Conservation (phyloP, 2,329 filamentous ascomycete species). For the Penicillium rolfsii region DNA sequence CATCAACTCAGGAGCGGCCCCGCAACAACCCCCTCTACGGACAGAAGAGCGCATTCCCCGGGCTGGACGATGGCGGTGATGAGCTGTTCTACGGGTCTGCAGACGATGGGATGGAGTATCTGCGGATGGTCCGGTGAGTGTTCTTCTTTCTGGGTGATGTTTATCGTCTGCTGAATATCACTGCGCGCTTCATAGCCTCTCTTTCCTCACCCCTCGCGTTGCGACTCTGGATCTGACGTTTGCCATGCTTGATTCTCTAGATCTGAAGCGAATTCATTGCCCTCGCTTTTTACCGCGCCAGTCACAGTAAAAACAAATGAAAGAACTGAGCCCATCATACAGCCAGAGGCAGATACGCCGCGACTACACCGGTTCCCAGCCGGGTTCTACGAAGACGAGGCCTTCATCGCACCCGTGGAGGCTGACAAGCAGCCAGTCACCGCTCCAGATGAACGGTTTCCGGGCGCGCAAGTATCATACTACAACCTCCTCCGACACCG, state of each 20-base stretch:
- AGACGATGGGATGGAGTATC: slow-evolving; percentile 69
- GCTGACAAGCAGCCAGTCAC: slow-evolving; percentile 49
- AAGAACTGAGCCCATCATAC: neutral
- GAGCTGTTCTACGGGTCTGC: slow-evolving; percentile 70
- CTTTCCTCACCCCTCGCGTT: neutral
- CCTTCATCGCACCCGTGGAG: slow-evolving; percentile 68
- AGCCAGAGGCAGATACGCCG: neutral
- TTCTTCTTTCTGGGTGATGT: slow-evolving; percentile 12
- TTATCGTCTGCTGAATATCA: slow-evolving; percentile 28
- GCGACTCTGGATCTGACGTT: slow-evolving; percentile 14
- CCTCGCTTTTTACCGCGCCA: slow-evolving; percentile 69
- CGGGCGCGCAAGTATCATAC: slow-evolving; percentile 66
- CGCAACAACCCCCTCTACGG: slow-evolving; percentile 67
- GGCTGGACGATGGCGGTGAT: slow-evolving; percentile 56
- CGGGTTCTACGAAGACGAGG: slow-evolving; percentile 76
- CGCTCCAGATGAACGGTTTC: slow-evolving; percentile 35
- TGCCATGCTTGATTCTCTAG: slow-evolving; percentile 50
- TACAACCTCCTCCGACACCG: slow-evolving; percentile 66
- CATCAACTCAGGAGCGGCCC: slow-evolving; percentile 42
- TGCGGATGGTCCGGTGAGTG: slow-evolving; percentile 70
- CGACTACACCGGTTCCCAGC: slow-evolving; percentile 52
- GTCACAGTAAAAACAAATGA: slow-evolving; percentile 38
- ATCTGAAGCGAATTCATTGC: slow-evolving; percentile 74
- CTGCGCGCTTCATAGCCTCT: slow-evolving; percentile 8
- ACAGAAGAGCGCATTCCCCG: slow-evolving; percentile 72